Evolutionary conservation across 306 rosid species (phyloP).

Genomic region (Glycine soja): DNA sequence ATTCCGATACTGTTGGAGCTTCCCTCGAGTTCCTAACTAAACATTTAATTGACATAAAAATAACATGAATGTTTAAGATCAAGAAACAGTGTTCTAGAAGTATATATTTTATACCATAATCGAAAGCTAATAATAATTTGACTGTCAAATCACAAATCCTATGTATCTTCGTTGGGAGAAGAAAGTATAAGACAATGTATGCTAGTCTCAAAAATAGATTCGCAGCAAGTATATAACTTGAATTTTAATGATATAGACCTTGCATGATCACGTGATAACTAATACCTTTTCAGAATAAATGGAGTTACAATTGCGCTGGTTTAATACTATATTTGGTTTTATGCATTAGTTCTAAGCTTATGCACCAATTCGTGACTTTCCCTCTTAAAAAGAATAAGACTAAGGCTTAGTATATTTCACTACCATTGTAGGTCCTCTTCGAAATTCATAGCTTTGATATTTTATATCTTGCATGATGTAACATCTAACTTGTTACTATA

Average conservation of each 20-base stretch:
- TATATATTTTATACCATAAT: constrained; percentile 1
- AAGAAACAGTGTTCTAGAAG: constrained; percentile 4
- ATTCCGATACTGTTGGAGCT: constrained; percentile 26
- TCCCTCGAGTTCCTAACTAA: constrained; percentile 40
- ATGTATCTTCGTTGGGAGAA: constrained; percentile 11
- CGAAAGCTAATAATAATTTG: constrained; percentile 4
- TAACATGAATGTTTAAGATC: constrained; percentile 1
- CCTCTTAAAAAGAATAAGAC: neutral
- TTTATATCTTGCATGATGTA: constrained; percentile 2
- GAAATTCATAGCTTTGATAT: constrained; percentile 6
- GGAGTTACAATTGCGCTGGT: no score
- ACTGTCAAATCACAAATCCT: constrained; percentile 21
- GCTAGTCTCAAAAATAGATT: neutral
- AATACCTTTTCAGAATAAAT: no score
- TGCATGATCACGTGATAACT: constrained; percentile 23
- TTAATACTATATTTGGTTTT: constrained; percentile 9
- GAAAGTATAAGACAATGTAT: neutral
- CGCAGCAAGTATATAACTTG: neutral
- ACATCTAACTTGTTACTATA: neutral
- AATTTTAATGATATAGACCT: constrained; percentile 20
- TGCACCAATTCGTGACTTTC: neutral
- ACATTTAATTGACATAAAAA: neutral
- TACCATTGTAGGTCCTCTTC: constrained; percentile 1
- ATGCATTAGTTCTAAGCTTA: neutral
- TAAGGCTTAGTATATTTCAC: neutral